Conservation (phyloP, 768 basidiomycete genomes). For the Termitomyces sp. region DNA sequence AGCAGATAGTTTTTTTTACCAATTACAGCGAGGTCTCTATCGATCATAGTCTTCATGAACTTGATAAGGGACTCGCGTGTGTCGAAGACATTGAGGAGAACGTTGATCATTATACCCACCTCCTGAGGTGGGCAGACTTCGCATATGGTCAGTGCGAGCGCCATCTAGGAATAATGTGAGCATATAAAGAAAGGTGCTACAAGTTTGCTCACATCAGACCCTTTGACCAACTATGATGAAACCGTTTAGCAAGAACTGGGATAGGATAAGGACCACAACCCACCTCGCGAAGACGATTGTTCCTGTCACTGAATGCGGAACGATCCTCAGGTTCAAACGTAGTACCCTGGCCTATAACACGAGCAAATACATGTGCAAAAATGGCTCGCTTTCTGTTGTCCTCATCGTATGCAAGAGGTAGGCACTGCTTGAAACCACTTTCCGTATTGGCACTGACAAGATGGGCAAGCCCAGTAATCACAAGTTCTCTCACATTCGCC, state of each 20-base stretch:
- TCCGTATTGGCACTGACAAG: constrained; percentile 82
- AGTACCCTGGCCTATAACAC: constrained; percentile 75
- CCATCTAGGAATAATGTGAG: constrained; percentile 41
- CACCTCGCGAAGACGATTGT: constrained; percentile 57
- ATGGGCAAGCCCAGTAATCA: constrained; percentile 76
- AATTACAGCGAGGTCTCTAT: constrained; percentile 74
- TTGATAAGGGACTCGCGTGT: constrained; percentile 64
- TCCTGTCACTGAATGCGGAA: constrained; percentile 37
- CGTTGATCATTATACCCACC: constrained; percentile 78
- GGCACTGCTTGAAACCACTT: constrained; percentile 84
- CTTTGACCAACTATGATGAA: constrained; percentile 55
- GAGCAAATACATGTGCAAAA: constrained; percentile 80
- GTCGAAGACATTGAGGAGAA: constrained; percentile 84
- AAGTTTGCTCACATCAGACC: constrained; percentile 52
- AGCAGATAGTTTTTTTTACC: constrained; percentile 34
- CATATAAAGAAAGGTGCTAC: neutral
- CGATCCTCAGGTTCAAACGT: constrained; percentile 64
- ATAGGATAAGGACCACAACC: constrained; percentile 12
- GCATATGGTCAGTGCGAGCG: constrained; percentile 79
- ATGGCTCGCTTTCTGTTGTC: constrained; percentile 68
- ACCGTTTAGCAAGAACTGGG: neutral
- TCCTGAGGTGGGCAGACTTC: constrained; percentile 78
- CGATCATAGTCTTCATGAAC: constrained; percentile 79
- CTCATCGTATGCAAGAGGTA: constrained; percentile 69
- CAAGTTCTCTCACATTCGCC: constrained; percentile 64